phyloP scores from a whole-genome alignment of 176 grass and related monocot species.

The Tillandsia fasciculata region DNA sequence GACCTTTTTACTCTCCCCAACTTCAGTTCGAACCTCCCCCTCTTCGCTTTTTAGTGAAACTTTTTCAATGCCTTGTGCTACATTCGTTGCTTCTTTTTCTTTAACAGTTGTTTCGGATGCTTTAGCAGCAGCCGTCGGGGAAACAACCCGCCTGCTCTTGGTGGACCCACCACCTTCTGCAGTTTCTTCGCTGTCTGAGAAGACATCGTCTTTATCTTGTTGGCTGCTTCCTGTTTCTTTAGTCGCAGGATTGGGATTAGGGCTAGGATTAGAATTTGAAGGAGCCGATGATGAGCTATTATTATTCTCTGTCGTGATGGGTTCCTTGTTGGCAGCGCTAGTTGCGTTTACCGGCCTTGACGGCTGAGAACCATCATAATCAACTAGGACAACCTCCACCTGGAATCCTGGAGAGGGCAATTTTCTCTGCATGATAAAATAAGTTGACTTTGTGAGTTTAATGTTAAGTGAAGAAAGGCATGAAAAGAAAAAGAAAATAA shows the following conservation, averaged over 20 bases:
- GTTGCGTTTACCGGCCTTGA: conserved; percentile 27
- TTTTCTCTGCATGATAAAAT: conserved; percentile 68
- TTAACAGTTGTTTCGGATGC: conserved; percentile 32
- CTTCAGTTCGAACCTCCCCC: conserved; percentile 34
- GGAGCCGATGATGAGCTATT: conserved; percentile 15
- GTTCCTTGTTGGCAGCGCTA: conserved; percentile 23
- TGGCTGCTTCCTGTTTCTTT: conserved; percentile 25
- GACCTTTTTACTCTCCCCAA: conserved; percentile 33
- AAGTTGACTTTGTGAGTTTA: conserved; percentile 5
- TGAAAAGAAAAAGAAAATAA: not conserved
- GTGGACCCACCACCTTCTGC: conserved; percentile 48
- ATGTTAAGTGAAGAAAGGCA: not conserved
- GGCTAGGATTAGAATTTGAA: conserved; percentile 8
- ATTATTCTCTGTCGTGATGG: conserved; percentile 33
- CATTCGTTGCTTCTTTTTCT: conserved; percentile 23
- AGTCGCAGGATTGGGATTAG: too few relatives aligned
- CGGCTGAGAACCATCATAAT: conserved; percentile 58
- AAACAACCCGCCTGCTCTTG: conserved; percentile 33
- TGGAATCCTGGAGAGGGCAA: conserved; percentile 85
- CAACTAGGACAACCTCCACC: conserved; percentile 75
- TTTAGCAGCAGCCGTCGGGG: conserved; percentile 27
- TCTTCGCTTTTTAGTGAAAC: conserved; percentile 37
- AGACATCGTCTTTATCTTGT: conserved; percentile 76
- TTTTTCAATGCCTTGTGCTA: conserved; percentile 38
- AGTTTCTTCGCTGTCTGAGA: conserved; percentile 55